Base-by-base conservation (phyloP, 2,329 filamentous ascomycete genomes). In the Fusarium equiseti region DNA sequence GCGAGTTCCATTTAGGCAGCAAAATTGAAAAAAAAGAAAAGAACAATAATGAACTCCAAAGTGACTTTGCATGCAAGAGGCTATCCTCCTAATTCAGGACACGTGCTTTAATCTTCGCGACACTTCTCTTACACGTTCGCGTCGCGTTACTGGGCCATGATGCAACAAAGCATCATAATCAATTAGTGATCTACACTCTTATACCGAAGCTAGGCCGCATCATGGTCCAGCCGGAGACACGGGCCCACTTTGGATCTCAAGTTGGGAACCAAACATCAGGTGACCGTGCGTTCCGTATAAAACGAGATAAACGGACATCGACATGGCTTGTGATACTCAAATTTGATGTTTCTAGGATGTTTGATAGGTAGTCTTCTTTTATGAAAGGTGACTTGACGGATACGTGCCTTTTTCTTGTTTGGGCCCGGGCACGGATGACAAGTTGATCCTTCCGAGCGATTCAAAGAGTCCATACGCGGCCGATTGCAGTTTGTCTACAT, bases 391-490 rank as follows among this genome's bases (percentile, higher is more conserved):
- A 38, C 26, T 26, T 42, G 35, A 38, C 35, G 35, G 35, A 38
- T 61, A 43, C 55, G 54, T 59, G 26, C 59, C 49, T 45, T 40
- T 53, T 44, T 38, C 54, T 50, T 51, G 51, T 43, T 38, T 38
- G 35, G 6, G 35, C 18, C 0, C 6, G 57, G 27, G 54, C 50
- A 65, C 58, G 40, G 58, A 73, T 44, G 62, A 45, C 49, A 49
- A 32, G 51, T 52, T 61, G 63, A 61, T 55, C 71, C 58, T n/a
- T 60, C 57, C 48, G 58, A 72, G 59, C 59, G 66, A 70, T 54
- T 50, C 55, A 16, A 54, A 68, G 59, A 38, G 50, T 45, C 45
- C 48, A 27, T 52, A 57, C 54, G 45, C 46, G 50, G 35, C 73
- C 71, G 73, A 74, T 75, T 49, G 53, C 15, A 58, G 48, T 56